Evolutionary conservation across 176 grass and related monocot genomes (phyloP), one percentile per base, ranked within the genome.

Genomic region (Tillandsia fasciculata): DNA sequence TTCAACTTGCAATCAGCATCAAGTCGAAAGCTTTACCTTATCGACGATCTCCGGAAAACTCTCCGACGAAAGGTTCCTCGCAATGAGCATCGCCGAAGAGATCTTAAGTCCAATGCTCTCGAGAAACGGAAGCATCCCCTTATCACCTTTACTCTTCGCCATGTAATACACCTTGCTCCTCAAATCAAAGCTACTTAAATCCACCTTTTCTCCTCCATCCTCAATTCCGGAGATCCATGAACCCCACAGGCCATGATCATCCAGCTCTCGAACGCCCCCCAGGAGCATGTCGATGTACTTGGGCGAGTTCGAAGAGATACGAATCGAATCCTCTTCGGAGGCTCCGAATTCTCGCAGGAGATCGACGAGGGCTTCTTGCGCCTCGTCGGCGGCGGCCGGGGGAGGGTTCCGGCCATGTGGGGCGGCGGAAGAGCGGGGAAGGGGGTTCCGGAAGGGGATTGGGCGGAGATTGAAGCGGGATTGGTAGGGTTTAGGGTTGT

Each of bases 151-250:
- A 77, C 88, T 90, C 81, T 78, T 80, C 50, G 86, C 86, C 93
- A 96, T 96, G 81, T 81, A 78, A 80, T 92, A 92, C 69, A 87
- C 86, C 77, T 92, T 96, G 74, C 79, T 85, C 70, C 74, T 68
- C 68, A 96, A 96, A 49, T 80, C 82, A n/a, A 89, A 73, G 22
- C 67, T 64, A 11, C 56, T 70, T 64, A 92, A 58, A 26, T 87
- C 83, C 33, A 80, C 50, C 52, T 49, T 78, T 22, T 42, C 33
- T 42, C 24, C 69, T 28, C 64, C 67, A 11, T 52, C 73, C 22
- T 64, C 74, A 8, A 18, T 64, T 11, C 81, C 75, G 18, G 87
- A 70, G 63, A 71, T 78, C 92, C 92, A 96, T 5, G 92, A 92
- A 14, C 70, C 79, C 92, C 92, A 96, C 5, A 96, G 83, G 0